Evolutionary conservation across 352 stramenopile genomes (phyloP).

Genomic region (Phytophthora melonis): DNA sequence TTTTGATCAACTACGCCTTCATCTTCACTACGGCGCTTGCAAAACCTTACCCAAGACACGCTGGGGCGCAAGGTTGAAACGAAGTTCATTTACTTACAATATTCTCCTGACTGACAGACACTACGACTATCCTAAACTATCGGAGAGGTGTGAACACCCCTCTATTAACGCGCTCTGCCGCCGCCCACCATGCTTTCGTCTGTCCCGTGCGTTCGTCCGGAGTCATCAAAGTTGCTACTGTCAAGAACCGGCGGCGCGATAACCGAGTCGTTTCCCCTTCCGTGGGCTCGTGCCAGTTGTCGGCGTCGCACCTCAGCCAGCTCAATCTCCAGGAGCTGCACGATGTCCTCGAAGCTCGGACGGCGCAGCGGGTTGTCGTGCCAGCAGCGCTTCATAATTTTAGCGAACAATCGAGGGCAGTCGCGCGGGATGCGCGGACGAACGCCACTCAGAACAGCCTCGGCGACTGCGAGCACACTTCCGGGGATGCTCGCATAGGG

Average conservation of each 20-base stretch:
- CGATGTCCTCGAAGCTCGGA: conserved; percentile 82
- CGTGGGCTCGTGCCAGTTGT: conserved; percentile 32
- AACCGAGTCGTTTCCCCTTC: conserved; percentile 30
- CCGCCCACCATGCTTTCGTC: conserved; percentile 16
- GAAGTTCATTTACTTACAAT: conserved; percentile 39
- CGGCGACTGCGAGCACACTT: conserved; percentile 75
- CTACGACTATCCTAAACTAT: conserved; percentile 30
- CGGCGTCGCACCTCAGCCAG: conserved; percentile 58
- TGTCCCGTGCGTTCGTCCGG: conserved; percentile 15
- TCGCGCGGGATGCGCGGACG: conserved; percentile 65
- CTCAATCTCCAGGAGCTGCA: conserved; percentile 81
- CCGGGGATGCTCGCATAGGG: conserved; percentile 84
- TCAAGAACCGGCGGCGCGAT: conserved; percentile 25
- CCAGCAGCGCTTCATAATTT: conserved; percentile 88
- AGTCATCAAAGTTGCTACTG: conserved; percentile 35
- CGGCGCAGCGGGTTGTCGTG: conserved; percentile 74
- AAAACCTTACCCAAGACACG: no score
- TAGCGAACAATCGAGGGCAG: conserved; percentile 75
- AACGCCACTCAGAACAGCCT: conserved; percentile 73
- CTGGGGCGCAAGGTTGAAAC: not conserved
- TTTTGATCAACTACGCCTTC: conserved; percentile 1
- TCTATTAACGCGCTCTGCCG: conserved; percentile 27
- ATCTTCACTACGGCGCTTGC: no score
- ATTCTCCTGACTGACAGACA: conserved; percentile 29
- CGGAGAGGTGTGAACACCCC: conserved; percentile 29